Percentiles rank a stretch among this genome's conserved stretches.
phyloP scores from a whole-genome alignment of 2,329 filamentous ascomycete genomes.

The Penicillium concentricum region DNA sequence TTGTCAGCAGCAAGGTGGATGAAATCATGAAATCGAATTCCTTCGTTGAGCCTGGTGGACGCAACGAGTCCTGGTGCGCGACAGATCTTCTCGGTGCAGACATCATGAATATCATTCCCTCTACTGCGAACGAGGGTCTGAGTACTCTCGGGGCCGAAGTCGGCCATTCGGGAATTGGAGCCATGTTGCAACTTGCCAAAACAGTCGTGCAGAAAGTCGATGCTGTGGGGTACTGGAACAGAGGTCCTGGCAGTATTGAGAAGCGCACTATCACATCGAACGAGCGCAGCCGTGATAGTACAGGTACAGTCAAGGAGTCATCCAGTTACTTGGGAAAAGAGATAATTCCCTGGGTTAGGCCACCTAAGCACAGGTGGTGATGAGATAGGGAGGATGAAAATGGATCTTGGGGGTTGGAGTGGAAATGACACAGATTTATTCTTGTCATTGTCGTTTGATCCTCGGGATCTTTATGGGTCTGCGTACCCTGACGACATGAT shows the following conservation, averaged over 20 bases:
- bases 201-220: slow-evolving; percentile 40
- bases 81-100: slow-evolving; percentile 27
- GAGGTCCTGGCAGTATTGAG: slow-evolving; percentile 5
- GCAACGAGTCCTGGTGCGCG: slow-evolving; percentile 33
- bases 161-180: slow-evolving; percentile 5
- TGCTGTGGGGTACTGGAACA: slow-evolving; percentile 34
- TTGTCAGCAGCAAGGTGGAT: slow-evolving; percentile 39
- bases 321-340: not conserved
- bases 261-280: not conserved
- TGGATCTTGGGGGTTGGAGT: not conserved
- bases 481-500: not conserved
- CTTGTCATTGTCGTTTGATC: not conserved
- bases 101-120: not conserved
- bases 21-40: slow-evolving; percentile 33
- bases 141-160: slow-evolving; percentile 1
- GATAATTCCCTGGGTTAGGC: not conserved
- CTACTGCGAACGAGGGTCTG: not conserved
- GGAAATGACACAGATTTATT: not conserved
- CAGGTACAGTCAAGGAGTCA: not conserved
- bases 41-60: slow-evolving; percentile 35
- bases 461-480: not conserved
- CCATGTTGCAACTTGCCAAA: slow-evolving; percentile 26
- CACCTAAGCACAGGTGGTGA: not conserved
- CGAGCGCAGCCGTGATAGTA: not conserved
- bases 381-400: not conserved